Conservation (phyloP, 1,284 basidiomycete species). For the Moniliophthora roreri region DNA sequence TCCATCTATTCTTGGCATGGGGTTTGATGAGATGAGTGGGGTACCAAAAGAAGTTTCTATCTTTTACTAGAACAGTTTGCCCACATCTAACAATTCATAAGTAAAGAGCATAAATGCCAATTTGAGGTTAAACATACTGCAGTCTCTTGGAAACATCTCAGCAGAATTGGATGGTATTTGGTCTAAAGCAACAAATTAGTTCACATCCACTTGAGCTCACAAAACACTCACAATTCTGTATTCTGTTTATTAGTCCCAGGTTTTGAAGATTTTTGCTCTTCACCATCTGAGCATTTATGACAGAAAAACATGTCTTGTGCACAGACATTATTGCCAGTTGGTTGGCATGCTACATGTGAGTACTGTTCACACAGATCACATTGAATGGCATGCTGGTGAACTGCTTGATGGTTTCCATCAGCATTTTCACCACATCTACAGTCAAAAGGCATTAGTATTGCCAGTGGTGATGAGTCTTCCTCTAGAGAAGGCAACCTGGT, state of each 20-base stretch:
- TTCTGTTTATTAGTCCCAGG: background rate
- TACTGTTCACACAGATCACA: constrained; percentile 22
- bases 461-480: background rate
- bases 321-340: constrained; percentile 14
- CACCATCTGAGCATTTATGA: background rate
- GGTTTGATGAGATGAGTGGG: background rate
- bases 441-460: background rate
- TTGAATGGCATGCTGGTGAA: constrained; percentile 14
- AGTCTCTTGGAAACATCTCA: background rate
- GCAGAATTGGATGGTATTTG: background rate
- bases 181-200: too few relatives aligned
- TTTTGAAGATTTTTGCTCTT: background rate
- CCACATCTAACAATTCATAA: background rate
- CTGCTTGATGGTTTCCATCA: background rate
- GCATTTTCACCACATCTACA: background rate
- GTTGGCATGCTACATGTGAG: constrained; percentile 27
- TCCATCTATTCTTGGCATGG: background rate
- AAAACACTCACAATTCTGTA: constrained; percentile 18
- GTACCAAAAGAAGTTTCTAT: background rate
- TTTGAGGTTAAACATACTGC: background rate
- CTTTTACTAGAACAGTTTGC: background rate
- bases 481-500: background rate
- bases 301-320: background rate
- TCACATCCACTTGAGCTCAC: constrained; percentile 1
- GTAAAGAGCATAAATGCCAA: too few relatives aligned